Evolutionary conservation across 768 basidiomycete genomes (phyloP).

Genomic region (Termitomyces sp.): DNA sequence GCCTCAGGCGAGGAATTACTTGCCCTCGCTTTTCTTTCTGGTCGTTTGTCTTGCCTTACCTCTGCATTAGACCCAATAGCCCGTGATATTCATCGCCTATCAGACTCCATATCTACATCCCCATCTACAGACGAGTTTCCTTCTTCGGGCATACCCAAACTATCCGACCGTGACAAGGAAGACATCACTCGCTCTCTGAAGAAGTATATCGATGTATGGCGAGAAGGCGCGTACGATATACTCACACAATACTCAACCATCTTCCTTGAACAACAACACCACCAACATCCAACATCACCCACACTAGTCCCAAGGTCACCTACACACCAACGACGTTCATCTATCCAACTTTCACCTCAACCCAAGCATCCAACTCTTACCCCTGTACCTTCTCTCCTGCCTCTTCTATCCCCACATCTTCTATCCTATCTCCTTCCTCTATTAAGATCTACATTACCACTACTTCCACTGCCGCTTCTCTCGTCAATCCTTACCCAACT

Average conservation of each 20-base stretch:
- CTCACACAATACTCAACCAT: constrained; percentile 87
- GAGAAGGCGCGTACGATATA: constrained; percentile 90
- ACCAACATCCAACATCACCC: constrained; percentile 13
- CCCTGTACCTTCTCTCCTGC: constrained; percentile 42
- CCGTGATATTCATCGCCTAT: constrained; percentile 16
- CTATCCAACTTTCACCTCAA: neutral
- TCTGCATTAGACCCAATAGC: constrained; percentile 19
- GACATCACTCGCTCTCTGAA: constrained; percentile 77
- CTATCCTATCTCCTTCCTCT: constrained; percentile 67
- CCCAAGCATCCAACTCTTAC: neutral
- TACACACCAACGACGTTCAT: constrained; percentile 1
- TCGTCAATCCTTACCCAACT: constrained; percentile 88
- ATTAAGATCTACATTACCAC: constrained; percentile 56
- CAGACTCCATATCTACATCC: constrained; percentile 28
- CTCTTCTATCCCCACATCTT: constrained; percentile 57
- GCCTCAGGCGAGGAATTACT: constrained; percentile 64
- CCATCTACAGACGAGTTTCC: constrained; percentile 38
- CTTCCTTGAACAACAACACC: constrained; percentile 63
- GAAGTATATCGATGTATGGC: constrained; percentile 85
- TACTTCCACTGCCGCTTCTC: constrained; percentile 57
- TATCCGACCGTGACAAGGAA: constrained; percentile 48
- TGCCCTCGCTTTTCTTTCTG: constrained; percentile 80
- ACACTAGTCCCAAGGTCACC: constrained; percentile 9
- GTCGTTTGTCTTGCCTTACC: constrained; percentile 55
- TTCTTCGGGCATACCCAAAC: constrained; percentile 3